Base-by-base conservation (phyloP, 176 grass and related monocot species). In the Carex scoparia region DNA sequence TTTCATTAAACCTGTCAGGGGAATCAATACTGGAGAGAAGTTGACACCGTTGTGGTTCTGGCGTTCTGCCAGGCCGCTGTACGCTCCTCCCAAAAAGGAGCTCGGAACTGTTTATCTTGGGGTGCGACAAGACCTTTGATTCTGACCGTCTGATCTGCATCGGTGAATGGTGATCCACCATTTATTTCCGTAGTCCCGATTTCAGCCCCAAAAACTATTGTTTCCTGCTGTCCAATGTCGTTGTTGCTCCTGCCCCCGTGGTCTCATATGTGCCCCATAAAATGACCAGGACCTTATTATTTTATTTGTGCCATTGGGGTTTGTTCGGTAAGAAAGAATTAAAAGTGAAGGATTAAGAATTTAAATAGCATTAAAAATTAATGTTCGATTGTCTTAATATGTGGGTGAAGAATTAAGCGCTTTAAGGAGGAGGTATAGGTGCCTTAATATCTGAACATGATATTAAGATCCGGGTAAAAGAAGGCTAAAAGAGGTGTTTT, bases 71-170 rank as follows among this genome's bases (percentile, higher is more conserved):
- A 75, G 72, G 31, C 37, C 31, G 58, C 13, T 44, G 72, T 77
- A 77, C 72, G 0, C 10, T 68, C n/a, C 44, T 28, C 23, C 15
- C 72, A 18, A 23, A 5, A 49, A 78, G 48, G 73, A 78, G 48
- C 7, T 56, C 12, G 1, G 14, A 59, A 79, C 53, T 64, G 79
- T 81, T 81, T 81, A 81, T 60, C 57, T 81, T 37, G 33, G 15
- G 14, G 13, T n/a, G 57, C n/a, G 79, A 81, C 13, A 9, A 40
- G 32, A 46, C 16, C 58, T 63, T 18, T 61, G 15, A 6, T 55
- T 7, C 72, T 76, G 48, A 76, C 72, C 72, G 72, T 76, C 72
- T 32, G 72, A 76, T 76, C 49, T 76, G 48, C 23, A 76, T 54
- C 48, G 4, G 11, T 7, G 27, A 28, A 27, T 4, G 4, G 11